Conservation (phyloP, 306 rosid species). For the Fragaria iinumae region DNA sequence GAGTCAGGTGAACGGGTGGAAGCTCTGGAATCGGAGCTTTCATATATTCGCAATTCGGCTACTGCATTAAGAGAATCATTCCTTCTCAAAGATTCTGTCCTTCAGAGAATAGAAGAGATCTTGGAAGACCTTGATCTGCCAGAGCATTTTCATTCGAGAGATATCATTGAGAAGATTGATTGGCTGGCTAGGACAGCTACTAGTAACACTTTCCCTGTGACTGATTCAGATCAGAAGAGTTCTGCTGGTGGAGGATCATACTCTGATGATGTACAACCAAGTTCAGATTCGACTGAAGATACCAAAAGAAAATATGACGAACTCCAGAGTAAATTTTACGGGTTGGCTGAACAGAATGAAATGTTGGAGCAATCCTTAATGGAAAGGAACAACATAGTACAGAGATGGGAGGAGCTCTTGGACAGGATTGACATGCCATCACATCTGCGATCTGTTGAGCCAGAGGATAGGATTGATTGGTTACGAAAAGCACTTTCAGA, state of each 20-base stretch:
- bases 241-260: constrained; percentile 63
- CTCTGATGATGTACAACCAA: constrained; percentile 63
- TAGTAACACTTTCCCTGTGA: constrained; percentile 50
- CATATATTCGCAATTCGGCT: constrained; percentile 95
- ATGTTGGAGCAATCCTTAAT: constrained; percentile 94
- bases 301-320: constrained; percentile 67
- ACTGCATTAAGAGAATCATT: constrained; percentile 95
- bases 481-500: constrained; percentile 61
- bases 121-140: constrained; percentile 94
- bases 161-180: constrained; percentile 87
- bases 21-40: constrained; percentile 96
- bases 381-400: constrained; percentile 85
- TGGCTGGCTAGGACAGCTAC: constrained; percentile 85
- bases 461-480: constrained; percentile 84
- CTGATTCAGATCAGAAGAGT: constrained; percentile 81
- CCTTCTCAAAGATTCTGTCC: constrained; percentile 92
- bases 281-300: constrained; percentile 55
- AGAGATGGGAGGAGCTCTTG: constrained; percentile 90
- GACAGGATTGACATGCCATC: constrained; percentile 79
- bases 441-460: constrained; percentile 73
- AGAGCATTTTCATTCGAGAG: constrained; percentile 92
- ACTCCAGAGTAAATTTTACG: constrained; percentile 72
- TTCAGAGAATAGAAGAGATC: constrained; percentile 97
- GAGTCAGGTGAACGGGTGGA: constrained; percentile 96
- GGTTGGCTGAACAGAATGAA: constrained; percentile 95